These are phyloP conservation scores for Tylopilus felleus DNA, from an alignment of 768 basidiomycete species.

Conservation along the genomic window DNA sequence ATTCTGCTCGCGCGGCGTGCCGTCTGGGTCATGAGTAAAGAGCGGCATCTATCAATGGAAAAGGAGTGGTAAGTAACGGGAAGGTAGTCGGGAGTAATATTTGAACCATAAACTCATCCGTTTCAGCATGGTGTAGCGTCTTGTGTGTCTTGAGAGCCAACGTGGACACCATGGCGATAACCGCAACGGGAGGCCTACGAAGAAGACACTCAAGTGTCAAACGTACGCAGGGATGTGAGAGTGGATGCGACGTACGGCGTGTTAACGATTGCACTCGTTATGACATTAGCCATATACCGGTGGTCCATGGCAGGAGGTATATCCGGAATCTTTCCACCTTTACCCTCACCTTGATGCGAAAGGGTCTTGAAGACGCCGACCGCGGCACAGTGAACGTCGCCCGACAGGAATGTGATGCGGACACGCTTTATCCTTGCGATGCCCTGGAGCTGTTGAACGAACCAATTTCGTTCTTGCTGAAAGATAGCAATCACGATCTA, in stretches of 20 bases:
- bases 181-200: conserved; percentile 57
- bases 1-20: conserved; percentile 59
- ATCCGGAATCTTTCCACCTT: conserved; percentile 36
- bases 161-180: conserved; percentile 76
- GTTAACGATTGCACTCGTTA: conserved; percentile 93
- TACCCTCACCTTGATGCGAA: conserved; percentile 33
- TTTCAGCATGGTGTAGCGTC: conserved; percentile 76
- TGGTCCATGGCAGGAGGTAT: conserved; percentile 58
- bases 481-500: background rate
- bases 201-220: background rate
- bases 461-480: conserved; percentile 88
- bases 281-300: conserved; percentile 89
- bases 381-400: conserved; percentile 92
- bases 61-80: background rate
- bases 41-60: conserved; percentile 55
- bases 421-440: conserved; percentile 59
- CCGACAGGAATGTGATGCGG: conserved; percentile 83
- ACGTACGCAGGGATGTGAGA: background rate
- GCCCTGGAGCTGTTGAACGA: conserved; percentile 75
- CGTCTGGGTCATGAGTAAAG: conserved; percentile 75
- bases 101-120: conserved; percentile 83
- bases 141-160: conserved; percentile 80
- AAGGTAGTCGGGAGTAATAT: background rate
- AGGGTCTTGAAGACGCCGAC: conserved; percentile 77
- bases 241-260: conserved; percentile 64